Conservation (phyloP, 208 protist genomes). For the Naegleria fowleri region DNA sequence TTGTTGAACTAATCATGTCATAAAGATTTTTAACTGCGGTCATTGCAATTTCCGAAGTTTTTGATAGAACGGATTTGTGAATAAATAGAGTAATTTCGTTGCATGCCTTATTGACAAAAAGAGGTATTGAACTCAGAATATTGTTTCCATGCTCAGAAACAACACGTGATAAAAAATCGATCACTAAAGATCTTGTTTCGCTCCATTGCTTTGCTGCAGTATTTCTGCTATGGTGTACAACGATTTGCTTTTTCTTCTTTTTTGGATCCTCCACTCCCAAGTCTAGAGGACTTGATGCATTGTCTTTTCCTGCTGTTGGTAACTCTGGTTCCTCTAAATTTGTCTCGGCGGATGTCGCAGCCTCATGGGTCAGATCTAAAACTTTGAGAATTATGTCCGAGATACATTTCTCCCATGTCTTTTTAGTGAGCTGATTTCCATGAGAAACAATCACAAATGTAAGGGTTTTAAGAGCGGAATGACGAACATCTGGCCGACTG, state of each 20-base stretch:
- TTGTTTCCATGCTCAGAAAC: neutral
- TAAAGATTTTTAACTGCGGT: neutral
- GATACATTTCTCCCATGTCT: constrained; percentile 57
- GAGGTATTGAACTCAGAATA: neutral
- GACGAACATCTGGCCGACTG: constrained; percentile 63
- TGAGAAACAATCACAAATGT: constrained; percentile 68
- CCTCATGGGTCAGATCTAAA: constrained; percentile 41
- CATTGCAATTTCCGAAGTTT: neutral
- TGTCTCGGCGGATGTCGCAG: constrained; percentile 17
- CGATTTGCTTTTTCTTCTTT: constrained; percentile 25
- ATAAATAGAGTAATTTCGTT: constrained; percentile 1
- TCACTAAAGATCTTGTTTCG: constrained; percentile 18
- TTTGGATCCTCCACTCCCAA: neutral
- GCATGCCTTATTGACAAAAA: neutral
- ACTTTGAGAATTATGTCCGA: constrained; percentile 51
- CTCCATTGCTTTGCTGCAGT: constrained; percentile 42
- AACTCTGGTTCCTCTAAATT: neutral
- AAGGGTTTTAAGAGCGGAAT: constrained; percentile 67
- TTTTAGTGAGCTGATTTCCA: constrained; percentile 53
- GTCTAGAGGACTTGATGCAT: neutral
- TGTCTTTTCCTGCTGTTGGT: neutral
- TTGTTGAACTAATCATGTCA: neutral
- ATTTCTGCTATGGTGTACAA: constrained; percentile 41
- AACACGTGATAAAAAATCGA: constrained; percentile 11
- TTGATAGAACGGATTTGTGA: neutral